A percentile compares a stretch with the other conserved stretches of the same genome.
These are phyloP conservation scores for Umbelopsis sp. DNA, from an alignment of 192 early-diverging fungal species.

Conservation along the genomic window DNA sequence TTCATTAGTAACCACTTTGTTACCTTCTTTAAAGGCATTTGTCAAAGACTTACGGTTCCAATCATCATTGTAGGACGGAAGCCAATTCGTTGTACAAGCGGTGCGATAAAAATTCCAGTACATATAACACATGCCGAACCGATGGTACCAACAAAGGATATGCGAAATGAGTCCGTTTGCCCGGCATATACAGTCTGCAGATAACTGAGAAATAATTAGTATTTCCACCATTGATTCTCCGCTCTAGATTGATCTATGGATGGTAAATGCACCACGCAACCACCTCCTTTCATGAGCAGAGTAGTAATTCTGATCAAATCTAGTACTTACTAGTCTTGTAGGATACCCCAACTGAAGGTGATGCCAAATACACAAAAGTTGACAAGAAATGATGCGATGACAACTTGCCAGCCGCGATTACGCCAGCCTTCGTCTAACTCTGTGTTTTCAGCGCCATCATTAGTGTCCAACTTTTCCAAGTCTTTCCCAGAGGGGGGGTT, in stretches of 20 bases:
- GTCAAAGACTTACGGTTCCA: slow-evolving; percentile 19
- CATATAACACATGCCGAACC: slow-evolving; percentile 25
- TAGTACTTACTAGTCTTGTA: slow-evolving; percentile 28
- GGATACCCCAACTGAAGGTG: slow-evolving; percentile 33
- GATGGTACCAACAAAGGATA: slow-evolving; percentile 40
- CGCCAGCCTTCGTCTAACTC: neutral
- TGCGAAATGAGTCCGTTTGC: slow-evolving; percentile 23
- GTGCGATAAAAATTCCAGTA: slow-evolving; percentile 32
- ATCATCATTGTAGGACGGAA: slow-evolving; percentile 33
- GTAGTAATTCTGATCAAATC: neutral
- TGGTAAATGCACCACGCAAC: too few species aligned
- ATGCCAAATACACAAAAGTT: slow-evolving; percentile 37
- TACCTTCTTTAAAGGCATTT: too few species aligned
- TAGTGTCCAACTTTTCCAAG: neutral
- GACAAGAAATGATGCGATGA: slow-evolving; percentile 34
- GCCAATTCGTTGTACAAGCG: slow-evolving; percentile 31
- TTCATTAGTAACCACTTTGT: too few species aligned
- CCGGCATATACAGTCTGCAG: slow-evolving; percentile 30
- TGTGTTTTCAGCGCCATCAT: neutral
- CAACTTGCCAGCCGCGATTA: slow-evolving; percentile 34
- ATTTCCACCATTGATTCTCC: neutral
- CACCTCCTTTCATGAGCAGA: too few species aligned
- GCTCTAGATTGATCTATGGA: too few species aligned
- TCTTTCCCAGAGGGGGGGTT: neutral
- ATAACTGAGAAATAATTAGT: slow-evolving; percentile 12